A percentile compares a stretch with the other conserved stretches of the same genome.
These are phyloP conservation scores for Talaromyces wortmannii DNA, from an alignment of 495 filamentous ascomycete species.

Conservation along the genomic window DNA sequence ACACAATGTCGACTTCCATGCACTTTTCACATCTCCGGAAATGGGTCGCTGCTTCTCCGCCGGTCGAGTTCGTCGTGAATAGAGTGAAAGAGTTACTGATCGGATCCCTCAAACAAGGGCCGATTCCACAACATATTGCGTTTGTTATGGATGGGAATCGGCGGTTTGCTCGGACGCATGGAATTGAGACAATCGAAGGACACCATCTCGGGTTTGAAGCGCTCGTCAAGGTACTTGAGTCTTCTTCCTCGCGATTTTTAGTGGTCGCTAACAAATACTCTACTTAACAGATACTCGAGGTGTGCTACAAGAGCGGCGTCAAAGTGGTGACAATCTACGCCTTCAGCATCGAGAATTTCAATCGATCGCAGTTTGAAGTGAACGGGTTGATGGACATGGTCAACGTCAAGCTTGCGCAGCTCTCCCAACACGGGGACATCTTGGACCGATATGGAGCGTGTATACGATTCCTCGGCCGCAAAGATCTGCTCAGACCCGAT, in stretches of 20 bases:
- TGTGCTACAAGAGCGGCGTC: conserved; percentile 93
- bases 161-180: conserved; percentile 78
- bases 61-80: conserved; percentile 72
- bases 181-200: conserved; percentile 96
- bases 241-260: neutral
- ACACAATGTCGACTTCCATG: conserved; percentile 42
- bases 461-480: conserved; percentile 75
- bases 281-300: conserved; percentile 77
- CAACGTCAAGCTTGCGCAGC: conserved; percentile 83
- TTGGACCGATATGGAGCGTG: conserved; percentile 88
- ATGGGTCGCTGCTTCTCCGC: conserved; percentile 87
- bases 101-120: conserved; percentile 80
- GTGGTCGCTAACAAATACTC: neutral
- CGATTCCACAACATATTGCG: conserved; percentile 87
- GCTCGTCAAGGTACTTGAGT: conserved; percentile 58
- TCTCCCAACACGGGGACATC: conserved; percentile 88
- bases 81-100: conserved; percentile 74
- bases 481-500: conserved; percentile 73
- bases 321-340: conserved; percentile 96
- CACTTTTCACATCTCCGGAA: conserved; percentile 70
- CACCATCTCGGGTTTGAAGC: conserved; percentile 96
- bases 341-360: conserved; percentile 98
- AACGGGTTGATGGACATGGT: conserved; percentile 97
- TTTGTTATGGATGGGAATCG: conserved; percentile 99
- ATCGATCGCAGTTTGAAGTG: conserved; percentile 95